These are phyloP conservation scores for Citrus trifoliata DNA, from an alignment of 345 rosid species.

Conservation along the genomic window DNA sequence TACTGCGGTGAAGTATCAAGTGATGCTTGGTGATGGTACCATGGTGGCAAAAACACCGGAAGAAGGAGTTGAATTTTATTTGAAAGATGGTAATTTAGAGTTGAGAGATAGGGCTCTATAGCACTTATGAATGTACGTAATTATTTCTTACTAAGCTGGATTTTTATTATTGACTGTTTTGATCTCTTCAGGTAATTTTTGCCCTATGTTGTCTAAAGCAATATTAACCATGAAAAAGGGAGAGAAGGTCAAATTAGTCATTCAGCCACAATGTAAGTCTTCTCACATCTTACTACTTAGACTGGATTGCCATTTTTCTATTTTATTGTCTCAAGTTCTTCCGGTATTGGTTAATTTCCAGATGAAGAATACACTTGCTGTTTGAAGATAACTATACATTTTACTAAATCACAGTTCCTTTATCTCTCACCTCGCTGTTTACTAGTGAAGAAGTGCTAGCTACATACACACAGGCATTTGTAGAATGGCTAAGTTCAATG, in stretches of 20 bases:
- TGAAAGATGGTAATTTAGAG: conserved; percentile 51
- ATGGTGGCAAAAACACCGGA: conserved; percentile 40
- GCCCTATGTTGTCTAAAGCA: conserved; percentile 45
- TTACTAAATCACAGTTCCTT: neutral
- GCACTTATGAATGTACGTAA: neutral
- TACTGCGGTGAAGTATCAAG: conserved; percentile 52
- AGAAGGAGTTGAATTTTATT: conserved; percentile 54
- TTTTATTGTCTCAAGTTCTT: neutral
- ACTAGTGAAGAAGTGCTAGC: neutral
- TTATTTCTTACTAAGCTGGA: neutral
- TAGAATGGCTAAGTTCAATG: neutral
- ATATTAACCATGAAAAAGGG: conserved; percentile 50
- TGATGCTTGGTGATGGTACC: conserved; percentile 38
- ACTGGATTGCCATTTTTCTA: neutral
- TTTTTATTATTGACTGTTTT: neutral
- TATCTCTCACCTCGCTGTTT: neutral
- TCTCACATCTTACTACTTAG: neutral
- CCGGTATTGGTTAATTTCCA: neutral
- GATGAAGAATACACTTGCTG: neutral
- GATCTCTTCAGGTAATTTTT: conserved; percentile 45
- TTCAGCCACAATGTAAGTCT: conserved; percentile 52
- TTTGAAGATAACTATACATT: neutral
- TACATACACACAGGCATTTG: neutral
- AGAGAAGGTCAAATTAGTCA: conserved; percentile 49
- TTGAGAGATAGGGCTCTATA: neutral